Evolutionary conservation across 202 grass and related monocot species (phyloP).

Genomic region (Panicum hallii): DNA sequence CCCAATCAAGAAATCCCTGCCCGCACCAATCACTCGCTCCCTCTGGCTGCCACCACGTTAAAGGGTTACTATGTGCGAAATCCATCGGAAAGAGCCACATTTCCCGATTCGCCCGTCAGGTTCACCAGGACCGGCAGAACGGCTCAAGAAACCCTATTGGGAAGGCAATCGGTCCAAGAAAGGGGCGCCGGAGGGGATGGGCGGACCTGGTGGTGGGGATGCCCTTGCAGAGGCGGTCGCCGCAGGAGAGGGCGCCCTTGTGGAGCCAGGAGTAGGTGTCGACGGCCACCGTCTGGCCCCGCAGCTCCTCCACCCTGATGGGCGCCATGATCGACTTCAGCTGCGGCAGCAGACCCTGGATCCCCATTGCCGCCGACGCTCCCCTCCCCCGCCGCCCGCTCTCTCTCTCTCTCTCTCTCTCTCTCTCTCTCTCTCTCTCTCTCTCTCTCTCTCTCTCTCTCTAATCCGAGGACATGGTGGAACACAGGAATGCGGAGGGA

Average conservation of each 20-base stretch:
- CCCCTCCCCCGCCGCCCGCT: not conserved
- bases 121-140: not conserved
- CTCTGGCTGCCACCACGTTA: not conserved
- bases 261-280: conserved; percentile 99
- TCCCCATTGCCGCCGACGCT: conserved; percentile 67
- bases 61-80: not conserved
- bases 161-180: conserved; percentile 31
- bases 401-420: not conserved
- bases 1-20: not conserved
- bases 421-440: conserved; percentile 24
- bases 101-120: conserved; percentile 27
- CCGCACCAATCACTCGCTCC: not conserved
- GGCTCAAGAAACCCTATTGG: conserved; percentile 15
- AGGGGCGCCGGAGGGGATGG: not conserved
- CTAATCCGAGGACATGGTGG: not conserved
- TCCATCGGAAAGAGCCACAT: conserved; percentile 22
- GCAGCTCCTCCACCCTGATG: conserved; percentile 76
- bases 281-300: conserved; percentile 83
- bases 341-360: conserved; percentile 88
- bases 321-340: conserved; percentile 94
- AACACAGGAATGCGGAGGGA: not conserved
- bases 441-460: not conserved
- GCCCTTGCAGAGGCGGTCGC: conserved; percentile 88
- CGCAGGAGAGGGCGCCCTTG: conserved; percentile 91
- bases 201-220: conserved; percentile 80